Evolutionary conservation across 2,329 filamentous ascomycete genomes (phyloP).

Genomic region (Trichoderma asperellum): DNA sequence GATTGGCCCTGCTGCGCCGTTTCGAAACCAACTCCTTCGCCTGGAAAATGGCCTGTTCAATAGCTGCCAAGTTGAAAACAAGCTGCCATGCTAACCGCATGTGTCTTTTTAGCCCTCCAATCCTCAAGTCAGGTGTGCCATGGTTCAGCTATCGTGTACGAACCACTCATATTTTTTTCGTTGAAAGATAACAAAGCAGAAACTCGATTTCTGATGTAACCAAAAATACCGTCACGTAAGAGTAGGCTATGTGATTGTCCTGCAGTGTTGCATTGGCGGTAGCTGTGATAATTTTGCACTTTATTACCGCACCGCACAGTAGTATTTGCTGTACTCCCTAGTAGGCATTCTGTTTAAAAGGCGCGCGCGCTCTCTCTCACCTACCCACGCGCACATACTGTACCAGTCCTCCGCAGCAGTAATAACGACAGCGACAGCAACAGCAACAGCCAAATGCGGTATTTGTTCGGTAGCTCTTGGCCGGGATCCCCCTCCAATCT

Average conservation of each 20-base stretch:
- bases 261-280: background rate
- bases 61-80: background rate
- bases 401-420: background rate
- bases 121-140: background rate
- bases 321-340: background rate
- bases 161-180: background rate
- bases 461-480: background rate
- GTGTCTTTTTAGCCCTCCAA: background rate
- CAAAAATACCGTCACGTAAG: background rate
- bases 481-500: background rate
- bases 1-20: slow-evolving; percentile 1
- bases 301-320: background rate
- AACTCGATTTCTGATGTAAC: background rate
- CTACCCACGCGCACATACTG: background rate
- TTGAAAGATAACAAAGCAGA: background rate
- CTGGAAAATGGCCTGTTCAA: background rate
- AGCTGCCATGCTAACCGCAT: background rate
- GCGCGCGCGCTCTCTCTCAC: background rate
- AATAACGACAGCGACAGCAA: background rate
- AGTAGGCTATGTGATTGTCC: background rate
- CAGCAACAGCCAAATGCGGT: background rate
- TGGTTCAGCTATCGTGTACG: background rate
- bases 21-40: background rate
- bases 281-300: background rate
- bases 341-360: background rate